Evolutionary conservation across 805 yeast species (phyloP).

Genomic region (Priceomyces fermenticarens): DNA sequence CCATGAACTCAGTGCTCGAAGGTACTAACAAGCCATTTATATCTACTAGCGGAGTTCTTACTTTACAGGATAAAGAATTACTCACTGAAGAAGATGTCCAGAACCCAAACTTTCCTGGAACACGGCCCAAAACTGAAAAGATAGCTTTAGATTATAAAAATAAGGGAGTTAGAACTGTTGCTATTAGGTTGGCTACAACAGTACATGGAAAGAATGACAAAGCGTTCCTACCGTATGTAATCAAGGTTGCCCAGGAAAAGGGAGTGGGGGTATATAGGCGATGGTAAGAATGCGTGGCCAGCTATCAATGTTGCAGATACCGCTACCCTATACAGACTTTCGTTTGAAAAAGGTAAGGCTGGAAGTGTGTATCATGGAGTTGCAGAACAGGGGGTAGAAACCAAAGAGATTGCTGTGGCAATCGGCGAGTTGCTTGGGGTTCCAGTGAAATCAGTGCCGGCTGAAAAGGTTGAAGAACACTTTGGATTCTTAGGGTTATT

Average conservation of each 20-base stretch:
- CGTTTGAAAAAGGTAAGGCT: conserved; percentile 6
- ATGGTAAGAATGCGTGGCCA: conserved; percentile 27
- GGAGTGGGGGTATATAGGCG: conserved; percentile 32
- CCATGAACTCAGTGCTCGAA: conserved; percentile 21
- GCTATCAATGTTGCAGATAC: conserved; percentile 29
- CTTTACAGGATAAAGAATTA: background rate
- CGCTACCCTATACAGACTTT: conserved; percentile 19
- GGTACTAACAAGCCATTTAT: conserved; percentile 26
- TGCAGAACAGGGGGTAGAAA: conserved; percentile 8
- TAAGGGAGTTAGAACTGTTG: conserved; percentile 19
- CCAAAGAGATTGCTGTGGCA: conserved; percentile 20
- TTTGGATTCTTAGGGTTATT: conserved; percentile 1
- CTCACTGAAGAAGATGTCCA: background rate
- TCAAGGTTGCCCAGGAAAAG: conserved; percentile 24
- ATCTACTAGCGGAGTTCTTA: background rate
- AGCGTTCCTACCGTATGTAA: conserved; percentile 18
- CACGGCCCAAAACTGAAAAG: conserved; percentile 9
- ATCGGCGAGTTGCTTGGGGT: conserved; percentile 16
- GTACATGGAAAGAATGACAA: conserved; percentile 30
- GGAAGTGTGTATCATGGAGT: conserved; percentile 5
- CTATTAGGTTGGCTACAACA: conserved; percentile 26
- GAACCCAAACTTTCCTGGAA: too few relatives aligned
- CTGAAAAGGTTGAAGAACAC: conserved; percentile 6
- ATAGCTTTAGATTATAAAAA: conserved; percentile 11
- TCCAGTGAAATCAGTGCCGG: conserved; percentile 11